Evolutionary conservation across 1,139 yeast species (phyloP), one percentile per base, ranked within the genome.

Genomic region (Geotrichum aggregatum): DNA sequence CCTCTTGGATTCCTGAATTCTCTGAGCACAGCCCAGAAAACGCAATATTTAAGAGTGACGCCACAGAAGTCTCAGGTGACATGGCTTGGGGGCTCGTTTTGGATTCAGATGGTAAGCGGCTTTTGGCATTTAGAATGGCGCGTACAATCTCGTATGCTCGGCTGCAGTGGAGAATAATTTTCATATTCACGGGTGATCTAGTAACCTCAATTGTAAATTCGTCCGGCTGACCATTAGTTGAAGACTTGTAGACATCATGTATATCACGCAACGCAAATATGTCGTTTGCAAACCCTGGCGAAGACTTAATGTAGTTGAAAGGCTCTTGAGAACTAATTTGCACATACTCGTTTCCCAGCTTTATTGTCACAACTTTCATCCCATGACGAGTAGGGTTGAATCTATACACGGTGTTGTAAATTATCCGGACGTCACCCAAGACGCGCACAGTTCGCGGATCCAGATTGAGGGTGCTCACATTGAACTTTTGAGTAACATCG

Each of bases 281-380:
- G 40, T 63, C 67, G 31, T 65, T 65, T 22, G 59, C 52, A 33
- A 49, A 56, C 2, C 67, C 63, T 8, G 63, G 63, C 1, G 61
- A 50, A 8, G 59, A 57, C 30, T 59, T 58, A 56, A 72, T 73
- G 26, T 79, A 74, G 58, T 80, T 84, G 43, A 80, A 77, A 5
- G 85, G 74, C 31, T 71, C 69, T 44, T 74, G 66, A 60, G 75
- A 70, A 52, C 70, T 61, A 2, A 87, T 68, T 61, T 85, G 91
- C 43, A 87, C 65, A 70, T 76, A 84, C 59, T 80, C 82, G 52
- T 84, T 76, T 8, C 96, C 96, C 54, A 88, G 76, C 59, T 80
- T 81, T 54, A 88, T 58, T 0, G 79, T 76, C 1, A 84, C 84
- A 8, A 28, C 21, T 21, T 10, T 44, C 33, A 39, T 35, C 8